phyloP scores from a whole-genome alignment of 495 filamentous ascomycete genomes.

The Penicillium mononematosum region DNA sequence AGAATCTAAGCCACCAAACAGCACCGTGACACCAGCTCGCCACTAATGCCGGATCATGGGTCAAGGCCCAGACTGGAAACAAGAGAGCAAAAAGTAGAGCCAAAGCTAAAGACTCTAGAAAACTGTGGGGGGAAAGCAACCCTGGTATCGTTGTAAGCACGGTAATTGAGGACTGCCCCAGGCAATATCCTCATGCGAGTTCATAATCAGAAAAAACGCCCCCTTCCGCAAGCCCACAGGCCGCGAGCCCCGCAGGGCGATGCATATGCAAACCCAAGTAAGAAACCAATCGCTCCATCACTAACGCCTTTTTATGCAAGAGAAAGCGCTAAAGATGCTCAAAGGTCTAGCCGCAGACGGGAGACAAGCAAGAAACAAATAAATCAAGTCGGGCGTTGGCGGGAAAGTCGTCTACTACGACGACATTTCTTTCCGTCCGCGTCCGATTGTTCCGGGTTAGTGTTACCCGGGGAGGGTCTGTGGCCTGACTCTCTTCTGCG shows the following conservation, averaged over 20 bases:
- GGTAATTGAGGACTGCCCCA: slow-evolving; percentile 22
- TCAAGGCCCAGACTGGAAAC: not conserved
- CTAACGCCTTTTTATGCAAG: slow-evolving; percentile 30
- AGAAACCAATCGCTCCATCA: slow-evolving; percentile 17
- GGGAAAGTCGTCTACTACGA: slow-evolving; percentile 26
- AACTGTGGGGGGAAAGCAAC: not conserved
- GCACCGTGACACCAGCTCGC: not conserved
- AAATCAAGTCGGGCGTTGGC: slow-evolving; percentile 17
- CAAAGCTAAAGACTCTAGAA: slow-evolving; percentile 8
- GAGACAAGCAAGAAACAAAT: slow-evolving; percentile 6
- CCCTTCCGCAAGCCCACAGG: slow-evolving; percentile 11
- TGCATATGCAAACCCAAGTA: slow-evolving; percentile 16
- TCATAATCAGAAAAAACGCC: slow-evolving; percentile 24
- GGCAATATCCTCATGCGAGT: slow-evolving; percentile 26
- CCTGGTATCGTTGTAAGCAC: slow-evolving; percentile 17
- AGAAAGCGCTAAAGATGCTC: slow-evolving; percentile 24
- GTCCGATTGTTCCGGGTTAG: slow-evolving; percentile 15
- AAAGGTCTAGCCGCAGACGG: slow-evolving; percentile 1
- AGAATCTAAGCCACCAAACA: not conserved
- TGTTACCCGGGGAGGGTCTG: slow-evolving; percentile 1
- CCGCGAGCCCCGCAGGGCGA: slow-evolving; percentile 11
- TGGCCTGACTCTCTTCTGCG: slow-evolving; percentile 11
- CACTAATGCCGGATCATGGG: not conserved
- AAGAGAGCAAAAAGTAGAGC: slow-evolving; percentile 4
- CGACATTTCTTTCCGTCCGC: slow-evolving; percentile 14